Percentiles rank a stretch among this genome's conserved stretches.
These are phyloP conservation scores for Globisporangium lucens DNA, from an alignment of 352 stramenopile species.

Conservation along the genomic window DNA sequence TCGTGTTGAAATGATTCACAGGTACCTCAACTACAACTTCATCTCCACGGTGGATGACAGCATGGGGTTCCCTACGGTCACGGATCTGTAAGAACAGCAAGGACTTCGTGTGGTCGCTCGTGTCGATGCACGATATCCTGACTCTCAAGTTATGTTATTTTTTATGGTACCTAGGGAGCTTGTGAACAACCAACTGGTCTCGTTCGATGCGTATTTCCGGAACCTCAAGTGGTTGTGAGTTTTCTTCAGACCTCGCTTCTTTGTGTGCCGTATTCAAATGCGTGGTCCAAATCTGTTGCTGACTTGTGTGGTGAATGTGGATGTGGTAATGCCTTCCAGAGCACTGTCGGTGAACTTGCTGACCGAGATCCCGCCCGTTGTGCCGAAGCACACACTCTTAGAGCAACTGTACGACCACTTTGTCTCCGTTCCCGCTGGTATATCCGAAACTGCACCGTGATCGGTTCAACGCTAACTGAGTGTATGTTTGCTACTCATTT, in stretches of 20 bases:
- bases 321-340: background rate
- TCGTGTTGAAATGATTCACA: background rate
- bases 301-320: background rate
- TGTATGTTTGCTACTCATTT: background rate
- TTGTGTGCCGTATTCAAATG: background rate
- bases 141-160: background rate
- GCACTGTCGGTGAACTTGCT: background rate
- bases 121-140: background rate
- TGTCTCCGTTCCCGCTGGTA: too few species aligned
- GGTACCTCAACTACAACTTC: constrained; percentile 6
- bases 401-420: background rate
- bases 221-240: background rate
- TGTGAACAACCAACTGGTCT: background rate
- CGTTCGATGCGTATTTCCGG: background rate
- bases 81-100: background rate
- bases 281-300: background rate
- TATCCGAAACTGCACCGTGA: too few species aligned
- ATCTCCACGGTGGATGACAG: background rate
- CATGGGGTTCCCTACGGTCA: background rate
- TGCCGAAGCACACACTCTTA: background rate
- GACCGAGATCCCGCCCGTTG: background rate
- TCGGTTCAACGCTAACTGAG: too few species aligned
- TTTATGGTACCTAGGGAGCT: background rate
- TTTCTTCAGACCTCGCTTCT: background rate
- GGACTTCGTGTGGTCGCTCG: background rate